Conservation (phyloP, 2,329 filamentous ascomycete genomes). For the Colletotrichum spaethianum region DNA sequence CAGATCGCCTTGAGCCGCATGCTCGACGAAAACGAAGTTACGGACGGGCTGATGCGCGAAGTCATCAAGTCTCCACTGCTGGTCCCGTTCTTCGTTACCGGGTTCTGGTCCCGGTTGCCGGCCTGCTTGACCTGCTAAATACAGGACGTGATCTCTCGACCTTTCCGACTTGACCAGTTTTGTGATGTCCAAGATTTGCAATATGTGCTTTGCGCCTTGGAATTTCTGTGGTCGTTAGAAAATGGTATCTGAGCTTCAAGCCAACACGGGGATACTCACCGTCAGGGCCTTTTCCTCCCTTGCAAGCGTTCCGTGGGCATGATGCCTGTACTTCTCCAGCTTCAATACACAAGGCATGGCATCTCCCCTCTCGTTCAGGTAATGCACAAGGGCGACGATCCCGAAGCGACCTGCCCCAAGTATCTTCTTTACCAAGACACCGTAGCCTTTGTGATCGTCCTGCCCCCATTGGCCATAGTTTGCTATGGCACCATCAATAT, state of each 20-base stretch:
- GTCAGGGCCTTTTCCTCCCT: slow-evolving; percentile 31
- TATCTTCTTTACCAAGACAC: slow-evolving; percentile 46
- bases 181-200: slow-evolving; percentile 47
- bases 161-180: slow-evolving; percentile 24
- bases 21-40: slow-evolving; percentile 47
- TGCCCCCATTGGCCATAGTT: slow-evolving; percentile 1
- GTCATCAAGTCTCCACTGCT: slow-evolving; percentile 9
- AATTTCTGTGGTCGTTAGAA: slow-evolving; percentile 43
- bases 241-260: too few species aligned
- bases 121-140: not conserved
- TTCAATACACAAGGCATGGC: slow-evolving; percentile 24
- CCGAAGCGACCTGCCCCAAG: slow-evolving; percentile 48
- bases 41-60: slow-evolving; percentile 21
- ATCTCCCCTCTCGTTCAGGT: not conserved
- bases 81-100: not conserved
- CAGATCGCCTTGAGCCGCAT: slow-evolving; percentile 44
- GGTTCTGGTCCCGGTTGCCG: not conserved
- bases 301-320: not conserved
- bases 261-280: not conserved
- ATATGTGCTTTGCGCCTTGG: slow-evolving; percentile 46
- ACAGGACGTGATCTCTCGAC: not conserved
- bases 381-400: slow-evolving; percentile 42
- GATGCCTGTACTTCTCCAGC: slow-evolving; percentile 15
- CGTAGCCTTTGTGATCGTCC: slow-evolving; percentile 38
- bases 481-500: not conserved